phyloP scores from a whole-genome alignment of 2,329 filamentous ascomycete genomes.

The Fusarium continuum region DNA sequence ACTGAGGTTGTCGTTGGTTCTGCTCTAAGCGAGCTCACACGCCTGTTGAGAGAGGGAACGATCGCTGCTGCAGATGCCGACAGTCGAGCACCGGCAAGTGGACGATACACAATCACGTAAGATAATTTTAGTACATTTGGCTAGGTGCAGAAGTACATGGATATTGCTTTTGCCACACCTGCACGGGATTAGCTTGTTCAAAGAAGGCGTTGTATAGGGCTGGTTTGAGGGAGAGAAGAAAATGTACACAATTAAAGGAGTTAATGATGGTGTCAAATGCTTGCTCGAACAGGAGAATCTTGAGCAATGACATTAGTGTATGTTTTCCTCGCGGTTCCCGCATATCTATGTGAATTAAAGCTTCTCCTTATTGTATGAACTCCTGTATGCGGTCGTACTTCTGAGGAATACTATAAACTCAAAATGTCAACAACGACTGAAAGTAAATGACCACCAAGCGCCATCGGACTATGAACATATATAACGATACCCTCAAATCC shows the following conservation, averaged over 20 bases:
- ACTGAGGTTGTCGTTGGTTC: conserved; percentile 91
- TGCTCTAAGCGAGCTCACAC: conserved; percentile 89
- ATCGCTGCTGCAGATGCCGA: conserved; percentile 90
- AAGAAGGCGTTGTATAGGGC: conserved; percentile 1
- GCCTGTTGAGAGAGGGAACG: conserved; percentile 88
- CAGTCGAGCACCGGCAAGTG: conserved; percentile 78
- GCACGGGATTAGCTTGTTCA: background rate
- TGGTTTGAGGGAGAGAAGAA: background rate
- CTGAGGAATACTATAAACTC: background rate
- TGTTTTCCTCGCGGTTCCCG: background rate
- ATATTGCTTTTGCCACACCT: background rate
- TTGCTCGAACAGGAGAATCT: background rate
- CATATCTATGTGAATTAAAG: background rate
- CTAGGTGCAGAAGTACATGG: background rate
- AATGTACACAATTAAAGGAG: conserved; percentile 26
- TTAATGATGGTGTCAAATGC: conserved; percentile 22
- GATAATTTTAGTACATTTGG: conserved; percentile 22
- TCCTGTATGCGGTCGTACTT: background rate
- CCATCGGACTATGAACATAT: background rate
- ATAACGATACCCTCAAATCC: background rate
- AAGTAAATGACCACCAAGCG: background rate
- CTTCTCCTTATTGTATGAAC: background rate
- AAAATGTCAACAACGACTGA: conserved; percentile 1
- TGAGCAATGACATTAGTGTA: conserved; percentile 3
- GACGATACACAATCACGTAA: conserved; percentile 86